Percentiles rank a stretch among this genome's conserved stretches.
phyloP scores from a whole-genome alignment of 1,284 basidiomycete species.

The Microstroma glucosiphilum region DNA sequence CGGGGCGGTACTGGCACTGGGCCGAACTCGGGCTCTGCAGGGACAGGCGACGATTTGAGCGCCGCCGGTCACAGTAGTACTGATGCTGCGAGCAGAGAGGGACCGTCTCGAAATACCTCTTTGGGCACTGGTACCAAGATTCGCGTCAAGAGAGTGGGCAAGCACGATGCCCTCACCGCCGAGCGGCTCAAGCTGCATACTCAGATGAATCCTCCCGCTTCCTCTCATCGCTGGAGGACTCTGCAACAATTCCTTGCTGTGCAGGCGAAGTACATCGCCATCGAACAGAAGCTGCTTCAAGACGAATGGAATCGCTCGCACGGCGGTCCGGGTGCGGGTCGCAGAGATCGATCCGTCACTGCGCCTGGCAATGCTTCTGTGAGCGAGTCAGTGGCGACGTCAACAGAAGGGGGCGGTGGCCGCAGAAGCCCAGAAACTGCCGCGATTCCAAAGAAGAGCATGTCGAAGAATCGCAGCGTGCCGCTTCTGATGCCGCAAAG shows the following conservation, averaged over 20 bases:
- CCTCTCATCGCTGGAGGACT: slow-evolving; percentile 55
- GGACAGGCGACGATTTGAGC: slow-evolving; percentile 10
- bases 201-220: slow-evolving; percentile 61
- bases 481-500: slow-evolving; percentile 16
- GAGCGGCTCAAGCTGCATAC: slow-evolving; percentile 72
- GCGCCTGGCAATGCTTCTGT: slow-evolving; percentile 13
- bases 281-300: slow-evolving; percentile 49
- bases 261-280: slow-evolving; percentile 54
- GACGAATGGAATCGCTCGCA: slow-evolving; percentile 8
- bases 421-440: neutral
- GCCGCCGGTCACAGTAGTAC: slow-evolving; percentile 22
- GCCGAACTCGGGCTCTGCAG: neutral
- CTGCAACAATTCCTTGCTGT: slow-evolving; percentile 56
- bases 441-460: neutral
- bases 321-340: neutral
- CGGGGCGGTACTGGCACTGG: neutral
- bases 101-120: neutral
- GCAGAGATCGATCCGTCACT: slow-evolving; percentile 1
- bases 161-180: slow-evolving; percentile 50
- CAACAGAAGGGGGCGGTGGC: neutral
- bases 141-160: slow-evolving; percentile 54
- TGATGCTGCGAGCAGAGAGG: slow-evolving; percentile 9
- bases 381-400: slow-evolving; percentile 7
- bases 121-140: slow-evolving; percentile 48
- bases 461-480: slow-evolving; percentile 20